phyloP scores from a whole-genome alignment of 2,329 filamentous ascomycete species.

The Aureobasidium pullulans region DNA sequence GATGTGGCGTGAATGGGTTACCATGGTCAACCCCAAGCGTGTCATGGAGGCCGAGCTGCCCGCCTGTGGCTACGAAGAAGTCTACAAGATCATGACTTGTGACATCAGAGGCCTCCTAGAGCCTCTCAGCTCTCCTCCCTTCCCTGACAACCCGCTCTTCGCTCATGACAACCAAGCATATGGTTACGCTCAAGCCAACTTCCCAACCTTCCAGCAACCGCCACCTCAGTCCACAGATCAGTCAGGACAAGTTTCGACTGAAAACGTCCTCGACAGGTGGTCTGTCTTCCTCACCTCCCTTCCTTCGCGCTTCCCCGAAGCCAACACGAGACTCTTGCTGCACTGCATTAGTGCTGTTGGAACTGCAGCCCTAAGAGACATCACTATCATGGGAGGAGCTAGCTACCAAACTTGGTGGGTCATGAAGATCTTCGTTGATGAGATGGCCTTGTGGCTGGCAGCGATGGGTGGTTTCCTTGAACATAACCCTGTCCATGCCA shows the following conservation, averaged over 20 bases:
- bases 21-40: slow-evolving; percentile 48
- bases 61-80: slow-evolving; percentile 46
- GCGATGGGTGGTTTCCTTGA: slow-evolving; percentile 84
- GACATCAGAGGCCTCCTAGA: slow-evolving; percentile 66
- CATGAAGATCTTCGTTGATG: slow-evolving; percentile 89
- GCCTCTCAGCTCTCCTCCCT: slow-evolving; percentile 47
- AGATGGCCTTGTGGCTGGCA: slow-evolving; percentile 85
- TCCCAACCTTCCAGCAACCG: slow-evolving; percentile 31
- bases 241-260: slow-evolving; percentile 31
- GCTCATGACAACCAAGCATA: slow-evolving; percentile 31
- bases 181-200: slow-evolving; percentile 37
- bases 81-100: slow-evolving; percentile 47
- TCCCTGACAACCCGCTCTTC: slow-evolving; percentile 27
- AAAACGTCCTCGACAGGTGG: slow-evolving; percentile 72
- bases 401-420: slow-evolving; percentile 93
- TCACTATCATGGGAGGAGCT: slow-evolving; percentile 69
- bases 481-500: slow-evolving; percentile 24
- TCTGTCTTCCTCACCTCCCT: slow-evolving; percentile 64
- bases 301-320: slow-evolving; percentile 65
- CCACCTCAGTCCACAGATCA: slow-evolving; percentile 10
- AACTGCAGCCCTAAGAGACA: slow-evolving; percentile 70
- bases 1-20: slow-evolving; percentile 91
- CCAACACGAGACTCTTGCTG: slow-evolving; percentile 63
- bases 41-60: slow-evolving; percentile 52
- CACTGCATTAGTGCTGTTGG: slow-evolving; percentile 70